Evolutionary conservation across 2,329 filamentous ascomycete species (phyloP), one percentile per base, ranked within the genome.

Genomic region (Botrytis hyacinthi): DNA sequence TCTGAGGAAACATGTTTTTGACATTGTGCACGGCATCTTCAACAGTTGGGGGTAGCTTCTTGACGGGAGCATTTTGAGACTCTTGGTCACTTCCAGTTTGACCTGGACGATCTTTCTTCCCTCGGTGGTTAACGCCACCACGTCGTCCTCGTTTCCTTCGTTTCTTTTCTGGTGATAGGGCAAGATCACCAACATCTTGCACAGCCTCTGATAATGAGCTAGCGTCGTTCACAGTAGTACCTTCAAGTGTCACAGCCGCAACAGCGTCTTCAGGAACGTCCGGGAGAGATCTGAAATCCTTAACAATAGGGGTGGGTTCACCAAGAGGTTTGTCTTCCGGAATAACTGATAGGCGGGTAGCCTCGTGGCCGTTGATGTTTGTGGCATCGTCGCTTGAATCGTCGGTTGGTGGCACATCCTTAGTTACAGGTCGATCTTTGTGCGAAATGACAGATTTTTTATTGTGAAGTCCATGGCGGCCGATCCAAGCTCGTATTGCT

Each of bases 101-200:
- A 4, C 85, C 86, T 68, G 84, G 76, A 88, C 82, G 68, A 26
- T 61, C 60, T 70, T 40, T 83, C 83, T 74, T 88, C 88, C 75
- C 89, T 88, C 51, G 51, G 74, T 92, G 90, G 80, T 91, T 91
- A 29, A 88, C 87, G 3, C 92, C 92, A 35, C 92, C 92, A 66
- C 92, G 87, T n/a, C 89, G 87, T 6, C 92, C 92, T 72, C 92
- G 86, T 72, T 92, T 91, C 42, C 70, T 72, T 80, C 91, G 91
- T 81, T 91, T 91, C 78, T 78, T 79, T 54, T 79, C 75, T 26
- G 87, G 86, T 3, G 80, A 80, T 18, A 80, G 71, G 70, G 75
- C 26, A 40, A n/a, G 22, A 48, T 71, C 69, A 26, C 69, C 26
- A 68, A 26, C 37, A 20, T 72, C 60, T 72, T 66, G 70, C 29